Evolutionary conservation across 495 filamentous ascomycete species (phyloP).

Genomic region (Terfezia boudieri): DNA sequence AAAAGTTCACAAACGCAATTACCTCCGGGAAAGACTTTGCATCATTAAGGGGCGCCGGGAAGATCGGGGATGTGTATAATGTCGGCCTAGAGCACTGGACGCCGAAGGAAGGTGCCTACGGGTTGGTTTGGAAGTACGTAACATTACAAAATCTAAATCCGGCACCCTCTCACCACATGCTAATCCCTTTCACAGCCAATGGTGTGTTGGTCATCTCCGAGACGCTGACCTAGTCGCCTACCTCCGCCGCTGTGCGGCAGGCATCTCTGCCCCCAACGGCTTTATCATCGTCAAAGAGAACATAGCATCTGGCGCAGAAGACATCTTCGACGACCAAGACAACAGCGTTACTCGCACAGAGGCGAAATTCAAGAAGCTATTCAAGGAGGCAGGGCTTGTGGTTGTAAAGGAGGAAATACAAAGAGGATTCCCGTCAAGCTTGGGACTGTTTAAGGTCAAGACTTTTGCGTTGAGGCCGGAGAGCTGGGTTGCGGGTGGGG

Average conservation of each 20-base stretch:
- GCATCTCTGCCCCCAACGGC: constrained; percentile 26
- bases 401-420: constrained; percentile 54
- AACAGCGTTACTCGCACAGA: constrained; percentile 63
- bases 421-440: constrained; percentile 40
- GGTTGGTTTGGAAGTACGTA: constrained; percentile 30
- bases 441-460: constrained; percentile 37
- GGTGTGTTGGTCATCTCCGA: constrained; percentile 83
- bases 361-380: constrained; percentile 42
- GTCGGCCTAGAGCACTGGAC: constrained; percentile 55
- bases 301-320: constrained; percentile 35
- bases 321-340: constrained; percentile 59
- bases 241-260: constrained; percentile 33
- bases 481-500: too few relatives aligned
- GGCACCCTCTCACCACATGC: constrained; percentile 3
- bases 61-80: constrained; percentile 43
- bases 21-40: constrained; percentile 20
- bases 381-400: constrained; percentile 42
- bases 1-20: constrained; percentile 33
- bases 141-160: background rate
- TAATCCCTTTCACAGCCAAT: constrained; percentile 54
- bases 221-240: constrained; percentile 51
- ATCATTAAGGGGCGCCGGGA: constrained; percentile 10
- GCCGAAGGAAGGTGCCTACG: constrained; percentile 32
- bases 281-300: constrained; percentile 80
- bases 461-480: constrained; percentile 40